Percentiles rank a stretch among this genome's conserved stretches.
These are phyloP conservation scores for Chenopodium suecicum DNA, from an alignment of 148 eudicot species.

Conservation along the genomic window DNA sequence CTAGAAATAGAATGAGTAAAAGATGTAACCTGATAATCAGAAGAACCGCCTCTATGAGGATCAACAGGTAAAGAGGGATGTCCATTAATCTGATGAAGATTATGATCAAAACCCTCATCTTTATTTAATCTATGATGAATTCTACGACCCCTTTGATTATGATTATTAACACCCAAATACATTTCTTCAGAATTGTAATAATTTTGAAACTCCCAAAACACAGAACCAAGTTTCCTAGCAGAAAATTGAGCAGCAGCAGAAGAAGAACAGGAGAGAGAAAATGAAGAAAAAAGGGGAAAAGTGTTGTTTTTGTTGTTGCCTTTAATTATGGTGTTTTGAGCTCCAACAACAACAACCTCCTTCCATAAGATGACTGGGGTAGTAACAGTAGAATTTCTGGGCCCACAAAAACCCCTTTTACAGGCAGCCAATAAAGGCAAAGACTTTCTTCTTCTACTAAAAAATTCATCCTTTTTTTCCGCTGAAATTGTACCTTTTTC, in stretches of 20 bases:
- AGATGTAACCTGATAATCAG: slow-evolving; percentile 29
- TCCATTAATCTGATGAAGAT: slow-evolving; percentile 3
- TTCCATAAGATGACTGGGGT: slow-evolving; percentile 38
- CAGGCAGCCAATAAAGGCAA: slow-evolving; percentile 23
- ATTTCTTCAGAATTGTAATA: slow-evolving; percentile 21
- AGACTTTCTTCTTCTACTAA: slow-evolving; percentile 8
- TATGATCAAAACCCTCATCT: slow-evolving; percentile 24
- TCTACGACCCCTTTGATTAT: slow-evolving; percentile 18
- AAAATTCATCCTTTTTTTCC: slow-evolving; percentile 14
- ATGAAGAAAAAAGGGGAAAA: slow-evolving; percentile 9
- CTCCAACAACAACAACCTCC: slow-evolving; percentile 17
- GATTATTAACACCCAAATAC: slow-evolving; percentile 34
- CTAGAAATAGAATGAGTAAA: neutral
- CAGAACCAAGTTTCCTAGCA: slow-evolving; percentile 35
- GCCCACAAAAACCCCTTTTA: slow-evolving; percentile 23
- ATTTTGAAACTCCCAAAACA: slow-evolving; percentile 37
- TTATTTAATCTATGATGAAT: slow-evolving; percentile 14
- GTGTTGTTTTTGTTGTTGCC: neutral
- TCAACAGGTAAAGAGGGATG: slow-evolving; percentile 26
- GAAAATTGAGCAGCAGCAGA: slow-evolving; percentile 11
- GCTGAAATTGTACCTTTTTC: slow-evolving; percentile 10
- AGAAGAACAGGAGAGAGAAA: slow-evolving; percentile 9
- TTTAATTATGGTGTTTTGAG: slow-evolving; percentile 27
- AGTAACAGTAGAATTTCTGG: neutral
- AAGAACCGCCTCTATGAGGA: slow-evolving; percentile 25